phyloP scores from a whole-genome alignment of 208 protist species.

The Leishmania martiniquensis region DNA sequence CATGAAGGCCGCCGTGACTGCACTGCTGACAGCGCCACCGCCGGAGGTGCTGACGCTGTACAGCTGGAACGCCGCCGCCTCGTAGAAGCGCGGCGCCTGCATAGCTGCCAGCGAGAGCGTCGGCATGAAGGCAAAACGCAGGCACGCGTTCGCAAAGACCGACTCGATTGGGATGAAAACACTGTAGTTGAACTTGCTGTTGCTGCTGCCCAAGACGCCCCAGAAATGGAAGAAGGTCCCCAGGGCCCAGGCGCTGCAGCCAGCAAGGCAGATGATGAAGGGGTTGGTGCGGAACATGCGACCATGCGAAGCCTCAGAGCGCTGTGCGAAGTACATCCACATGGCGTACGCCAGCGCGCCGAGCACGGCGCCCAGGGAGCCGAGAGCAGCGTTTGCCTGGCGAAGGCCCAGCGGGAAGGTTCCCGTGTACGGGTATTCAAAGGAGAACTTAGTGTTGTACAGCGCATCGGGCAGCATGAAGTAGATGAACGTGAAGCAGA shows the following conservation, averaged over 20 bases:
- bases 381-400: slow-evolving; percentile 24
- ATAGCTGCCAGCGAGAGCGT: slow-evolving; percentile 38
- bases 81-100: slow-evolving; percentile 34
- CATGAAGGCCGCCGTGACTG: slow-evolving; percentile 20
- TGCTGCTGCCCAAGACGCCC: slow-evolving; percentile 27
- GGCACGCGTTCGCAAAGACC: slow-evolving; percentile 20
- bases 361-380: slow-evolving; percentile 26
- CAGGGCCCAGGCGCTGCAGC: slow-evolving; percentile 32
- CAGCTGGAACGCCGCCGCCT: slow-evolving; percentile 39
- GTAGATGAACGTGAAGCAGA: slow-evolving; percentile 53
- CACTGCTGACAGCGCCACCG: slow-evolving; percentile 20
- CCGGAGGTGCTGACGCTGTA: slow-evolving; percentile 29
- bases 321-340: slow-evolving; percentile 43
- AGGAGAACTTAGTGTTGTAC: slow-evolving; percentile 21
- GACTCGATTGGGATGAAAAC: slow-evolving; percentile 42
- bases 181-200: slow-evolving; percentile 27
- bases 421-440: slow-evolving; percentile 3
- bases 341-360: slow-evolving; percentile 30
- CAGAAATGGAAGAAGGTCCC: slow-evolving; percentile 35
- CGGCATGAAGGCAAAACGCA: slow-evolving; percentile 53
- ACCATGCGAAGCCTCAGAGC: slow-evolving; percentile 18
- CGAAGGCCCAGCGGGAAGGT: slow-evolving; percentile 8
- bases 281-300: slow-evolving; percentile 19
- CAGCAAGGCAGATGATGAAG: slow-evolving; percentile 37
- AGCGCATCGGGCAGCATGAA: slow-evolving; percentile 42